Conservation (phyloP, 1,139 yeast genomes). For the Debaryomyces nepalensis region DNA sequence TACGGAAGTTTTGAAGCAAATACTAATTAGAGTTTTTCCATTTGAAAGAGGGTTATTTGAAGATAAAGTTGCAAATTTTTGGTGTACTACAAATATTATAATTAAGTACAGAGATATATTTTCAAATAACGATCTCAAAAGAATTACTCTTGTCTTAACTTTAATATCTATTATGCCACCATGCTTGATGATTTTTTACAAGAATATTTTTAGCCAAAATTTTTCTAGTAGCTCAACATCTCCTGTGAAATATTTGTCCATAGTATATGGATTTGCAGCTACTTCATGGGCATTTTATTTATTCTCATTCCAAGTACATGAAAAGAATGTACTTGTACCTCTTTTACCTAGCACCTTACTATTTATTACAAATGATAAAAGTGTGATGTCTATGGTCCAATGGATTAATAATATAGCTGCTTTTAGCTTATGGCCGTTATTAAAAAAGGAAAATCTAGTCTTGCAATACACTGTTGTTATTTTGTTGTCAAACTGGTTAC, state of each 20-base stretch:
- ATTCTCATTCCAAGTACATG: slow-evolving; percentile 96
- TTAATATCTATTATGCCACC: slow-evolving; percentile 71
- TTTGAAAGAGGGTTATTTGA: slow-evolving; percentile 95
- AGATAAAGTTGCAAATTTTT: slow-evolving; percentile 95
- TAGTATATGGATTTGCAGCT: slow-evolving; percentile 74
- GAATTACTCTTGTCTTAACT: slow-evolving; percentile 66
- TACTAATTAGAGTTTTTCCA: slow-evolving; percentile 79
- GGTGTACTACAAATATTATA: slow-evolving; percentile 88
- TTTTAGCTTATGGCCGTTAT: slow-evolving; percentile 87
- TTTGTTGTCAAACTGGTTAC: slow-evolving; percentile 79
- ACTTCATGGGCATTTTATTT: slow-evolving; percentile 88
- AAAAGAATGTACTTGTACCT: slow-evolving; percentile 83
- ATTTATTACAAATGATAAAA: slow-evolving; percentile 60
- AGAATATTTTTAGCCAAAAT: slow-evolving; percentile 48
- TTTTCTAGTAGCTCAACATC: slow-evolving; percentile 20
- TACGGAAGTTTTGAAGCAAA: slow-evolving; percentile 33
- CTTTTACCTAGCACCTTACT: slow-evolving; percentile 80
- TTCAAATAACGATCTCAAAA: slow-evolving; percentile 61
- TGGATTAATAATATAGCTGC: slow-evolving; percentile 88
- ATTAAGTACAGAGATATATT: slow-evolving; percentile 69
- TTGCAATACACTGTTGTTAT: slow-evolving; percentile 72
- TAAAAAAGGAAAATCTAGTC: slow-evolving; percentile 72
- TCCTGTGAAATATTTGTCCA: slow-evolving; percentile 20
- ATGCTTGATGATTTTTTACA: slow-evolving; percentile 54
- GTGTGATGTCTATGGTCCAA: slow-evolving; percentile 69